Base-by-base conservation (phyloP, 768 basidiomycete genomes). In the Cyclocybe aegerita region DNA sequence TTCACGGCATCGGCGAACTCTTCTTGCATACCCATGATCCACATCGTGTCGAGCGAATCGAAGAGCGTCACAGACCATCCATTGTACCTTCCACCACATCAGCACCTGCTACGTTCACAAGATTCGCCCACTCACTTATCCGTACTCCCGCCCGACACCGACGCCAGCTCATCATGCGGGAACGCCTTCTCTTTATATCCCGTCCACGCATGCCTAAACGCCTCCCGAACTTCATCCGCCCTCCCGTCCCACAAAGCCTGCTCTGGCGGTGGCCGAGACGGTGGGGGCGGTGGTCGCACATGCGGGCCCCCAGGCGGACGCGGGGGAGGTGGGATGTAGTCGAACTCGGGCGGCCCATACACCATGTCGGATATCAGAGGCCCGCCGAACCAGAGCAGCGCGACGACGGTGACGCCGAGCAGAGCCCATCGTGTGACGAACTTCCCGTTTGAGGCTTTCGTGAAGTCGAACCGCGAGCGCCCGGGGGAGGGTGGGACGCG, bases 31-130 rank as follows among this genome's bases (percentile, higher is more conserved):
- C 79, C 89, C 82, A 93, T 85, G 38, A 94, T 76, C 71, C 85
- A 81, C 74, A 95, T 82, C 1, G 89, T 88, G 59, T 91, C 89
- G 35, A 94, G 72, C 0, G 87, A 80, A 57, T 94, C 93, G 44
- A 90, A 73, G 39, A 92, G 67, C 4, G 86, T 82, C 9, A 88
- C 74, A 9, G 53, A 74, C 81, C 86, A 75, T n/a, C 70, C 71
- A 46, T 74, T 74, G 50, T 69, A 71, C 46, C 73, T 70, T 49
- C 12, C 1, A 23, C 29, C 33, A 32, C 7, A 7, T 23, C 23
- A 23, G 23, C 23, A 23, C 4, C 4, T 4, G 4, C 23, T 4
- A 23, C 23, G 23, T 23, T 23, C 23, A 4, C 23, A 23, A 4
- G 3, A 23, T 23, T 23, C 23, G 23, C 23, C 23, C 9, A 67